A percentile compares a stretch with the other conserved stretches of the same genome.
Conservation (phyloP, 305 asterid species). For the Nicotiana rustica region DNA sequence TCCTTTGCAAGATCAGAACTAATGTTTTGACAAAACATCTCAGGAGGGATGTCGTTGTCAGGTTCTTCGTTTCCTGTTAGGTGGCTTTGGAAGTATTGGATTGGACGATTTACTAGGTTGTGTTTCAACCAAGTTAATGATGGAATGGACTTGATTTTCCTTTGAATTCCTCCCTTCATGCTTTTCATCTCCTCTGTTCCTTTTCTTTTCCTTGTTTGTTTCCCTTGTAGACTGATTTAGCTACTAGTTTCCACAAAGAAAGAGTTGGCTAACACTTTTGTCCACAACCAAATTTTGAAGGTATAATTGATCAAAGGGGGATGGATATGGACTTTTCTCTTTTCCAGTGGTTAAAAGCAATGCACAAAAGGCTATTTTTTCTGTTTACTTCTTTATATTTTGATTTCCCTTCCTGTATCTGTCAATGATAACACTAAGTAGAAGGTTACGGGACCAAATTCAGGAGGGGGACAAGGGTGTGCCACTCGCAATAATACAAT, state of each 20-base stretch:
- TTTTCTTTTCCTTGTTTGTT: neutral
- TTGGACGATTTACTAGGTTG: slow-evolving; percentile 34
- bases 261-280: slow-evolving; percentile 37
- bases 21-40: slow-evolving; percentile 12
- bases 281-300: slow-evolving; percentile 14
- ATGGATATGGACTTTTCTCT: slow-evolving; percentile 34
- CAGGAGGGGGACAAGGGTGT: slow-evolving; percentile 64
- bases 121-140: slow-evolving; percentile 46
- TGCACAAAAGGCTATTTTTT: slow-evolving; percentile 41
- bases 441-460: slow-evolving; percentile 23
- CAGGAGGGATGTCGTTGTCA: neutral
- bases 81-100: slow-evolving; percentile 40
- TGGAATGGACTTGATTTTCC: slow-evolving; percentile 60
- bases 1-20: slow-evolving; percentile 33
- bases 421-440: neutral
- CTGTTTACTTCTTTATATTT: too few species aligned
- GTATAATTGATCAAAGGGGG: neutral
- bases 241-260: slow-evolving; percentile 34
- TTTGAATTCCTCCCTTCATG: slow-evolving; percentile 58
- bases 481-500: slow-evolving; percentile 57
- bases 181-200: slow-evolving; percentile 40
- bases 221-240: slow-evolving; percentile 27
- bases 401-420: too few species aligned
- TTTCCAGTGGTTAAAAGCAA: slow-evolving; percentile 47
- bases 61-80: slow-evolving; percentile 31